phyloP scores from a whole-genome alignment of 2,329 filamentous ascomycete species.

The Aspergillus ochraceoroseus region DNA sequence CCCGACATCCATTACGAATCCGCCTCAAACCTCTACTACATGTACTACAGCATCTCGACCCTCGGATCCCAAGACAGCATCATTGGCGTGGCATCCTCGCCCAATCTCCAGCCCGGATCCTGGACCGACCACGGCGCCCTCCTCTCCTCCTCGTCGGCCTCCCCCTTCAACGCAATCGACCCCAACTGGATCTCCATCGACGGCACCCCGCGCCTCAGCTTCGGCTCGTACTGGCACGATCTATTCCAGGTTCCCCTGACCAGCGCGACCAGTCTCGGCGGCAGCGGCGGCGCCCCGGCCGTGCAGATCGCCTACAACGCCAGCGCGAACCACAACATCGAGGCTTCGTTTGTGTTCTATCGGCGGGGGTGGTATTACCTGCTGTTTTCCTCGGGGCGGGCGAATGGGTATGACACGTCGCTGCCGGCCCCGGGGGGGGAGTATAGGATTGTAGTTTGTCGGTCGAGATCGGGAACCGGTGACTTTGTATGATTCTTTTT shows the following conservation, averaged over 20 bases:
- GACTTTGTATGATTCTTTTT: conserved; percentile 45
- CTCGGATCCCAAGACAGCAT: conserved; percentile 58
- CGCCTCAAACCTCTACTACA: conserved; percentile 50
- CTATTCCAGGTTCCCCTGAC: conserved; percentile 56
- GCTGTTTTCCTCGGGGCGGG: conserved; percentile 57
- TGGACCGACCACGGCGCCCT: conserved; percentile 38
- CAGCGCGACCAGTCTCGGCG: conserved; percentile 24
- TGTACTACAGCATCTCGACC: conserved; percentile 60
- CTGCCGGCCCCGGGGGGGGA: conserved; percentile 54
- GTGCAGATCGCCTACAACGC: conserved; percentile 53
- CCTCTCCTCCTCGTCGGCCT: conserved; percentile 36
- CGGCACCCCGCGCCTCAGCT: conserved; percentile 50
- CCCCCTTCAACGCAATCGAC: conserved; percentile 59
- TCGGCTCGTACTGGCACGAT: conserved; percentile 67
- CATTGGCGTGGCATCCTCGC: conserved; percentile 55
- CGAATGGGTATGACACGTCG: conserved; percentile 53
- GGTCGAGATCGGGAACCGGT: conserved; percentile 49
- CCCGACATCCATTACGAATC: conserved; percentile 59
- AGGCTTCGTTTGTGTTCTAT: conserved; percentile 55
- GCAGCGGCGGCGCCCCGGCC: conserved; percentile 31
- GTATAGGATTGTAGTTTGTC: conserved; percentile 62
- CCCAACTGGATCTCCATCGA: conserved; percentile 48
- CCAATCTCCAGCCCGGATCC: conserved; percentile 36
- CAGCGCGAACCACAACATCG: conserved; percentile 51
- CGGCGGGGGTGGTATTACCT: conserved; percentile 58